phyloP scores from a whole-genome alignment of 2,329 filamentous ascomycete genomes.

The Thelonectria discophora region DNA sequence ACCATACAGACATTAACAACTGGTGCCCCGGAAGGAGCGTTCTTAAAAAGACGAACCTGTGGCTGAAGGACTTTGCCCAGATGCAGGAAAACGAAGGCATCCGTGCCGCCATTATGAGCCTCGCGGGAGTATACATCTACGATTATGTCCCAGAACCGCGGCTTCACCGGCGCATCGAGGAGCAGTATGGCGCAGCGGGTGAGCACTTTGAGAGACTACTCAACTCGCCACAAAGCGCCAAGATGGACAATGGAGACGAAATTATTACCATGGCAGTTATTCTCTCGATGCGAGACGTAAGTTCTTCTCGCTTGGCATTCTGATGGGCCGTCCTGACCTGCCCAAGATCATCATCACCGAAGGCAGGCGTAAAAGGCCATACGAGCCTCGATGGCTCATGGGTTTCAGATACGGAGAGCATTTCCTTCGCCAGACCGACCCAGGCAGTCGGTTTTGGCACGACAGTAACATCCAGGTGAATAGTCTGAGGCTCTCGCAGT shows the following conservation, averaged over 20 bases:
- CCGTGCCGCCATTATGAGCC: conserved; percentile 50
- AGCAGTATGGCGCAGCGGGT: conserved; percentile 45
- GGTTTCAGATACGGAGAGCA: conserved; percentile 49
- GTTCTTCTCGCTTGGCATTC: conserved; percentile 22
- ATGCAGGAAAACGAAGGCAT: conserved; percentile 50
- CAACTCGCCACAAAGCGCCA: conserved; percentile 30
- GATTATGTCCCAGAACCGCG: conserved; percentile 49
- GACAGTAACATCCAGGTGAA: conserved; percentile 46
- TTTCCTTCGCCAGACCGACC: conserved; percentile 48
- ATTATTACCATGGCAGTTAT: conserved; percentile 50
- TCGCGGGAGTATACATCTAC: conserved; percentile 53
- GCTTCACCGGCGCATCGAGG: conserved; percentile 46
- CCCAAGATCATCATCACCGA: conserved; percentile 50
- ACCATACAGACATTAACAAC: conserved; percentile 48
- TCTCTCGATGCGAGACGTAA: conserved; percentile 53
- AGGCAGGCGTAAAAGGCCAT: conserved; percentile 45
- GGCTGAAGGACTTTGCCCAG: conserved; percentile 52
- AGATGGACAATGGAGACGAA: conserved; percentile 42
- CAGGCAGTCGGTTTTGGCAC: conserved; percentile 49
- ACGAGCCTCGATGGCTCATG: conserved; percentile 49
- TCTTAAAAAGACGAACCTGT: conserved; percentile 50
- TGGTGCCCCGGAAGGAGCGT: conserved; percentile 54
- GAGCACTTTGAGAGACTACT: conserved; percentile 44
- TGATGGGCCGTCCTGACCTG: not conserved
- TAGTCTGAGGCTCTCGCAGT: conserved; percentile 49